These are phyloP conservation scores for Diplocarpon mali DNA, from an alignment of 2,329 filamentous ascomycete species.

Conservation along the genomic window DNA sequence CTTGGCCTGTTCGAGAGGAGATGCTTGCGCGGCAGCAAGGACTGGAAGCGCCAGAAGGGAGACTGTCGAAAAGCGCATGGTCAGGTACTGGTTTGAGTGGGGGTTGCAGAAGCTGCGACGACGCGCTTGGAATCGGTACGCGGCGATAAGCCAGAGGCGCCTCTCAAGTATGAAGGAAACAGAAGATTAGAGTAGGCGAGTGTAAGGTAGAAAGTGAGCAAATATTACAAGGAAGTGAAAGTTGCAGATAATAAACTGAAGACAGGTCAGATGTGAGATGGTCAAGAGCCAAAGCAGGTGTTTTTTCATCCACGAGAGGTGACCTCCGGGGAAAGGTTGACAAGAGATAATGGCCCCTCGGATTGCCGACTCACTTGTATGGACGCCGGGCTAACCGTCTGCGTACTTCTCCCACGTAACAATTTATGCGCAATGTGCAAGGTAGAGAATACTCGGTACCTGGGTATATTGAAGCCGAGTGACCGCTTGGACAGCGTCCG, in stretches of 20 bases:
- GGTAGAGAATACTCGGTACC: too few species aligned
- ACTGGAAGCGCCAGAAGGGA: constrained; percentile 44
- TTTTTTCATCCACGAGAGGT: too few species aligned
- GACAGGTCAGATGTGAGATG: constrained; percentile 10
- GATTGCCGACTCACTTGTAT: too few species aligned
- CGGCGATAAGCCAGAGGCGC: constrained; percentile 13
- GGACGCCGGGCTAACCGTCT: too few species aligned
- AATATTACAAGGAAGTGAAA: constrained; percentile 17
- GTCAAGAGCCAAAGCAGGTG: neutral
- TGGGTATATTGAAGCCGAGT: too few species aligned
- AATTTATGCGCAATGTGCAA: too few species aligned
- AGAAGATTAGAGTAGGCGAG: neutral
- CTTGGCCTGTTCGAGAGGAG: constrained; percentile 44
- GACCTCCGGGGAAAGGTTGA: too few species aligned
- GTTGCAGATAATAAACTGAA: constrained; percentile 6
- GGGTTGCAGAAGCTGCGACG: constrained; percentile 1
- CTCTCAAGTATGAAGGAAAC: constrained; percentile 14
- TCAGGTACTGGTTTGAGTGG: constrained; percentile 4
- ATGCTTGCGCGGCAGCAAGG: constrained; percentile 42
- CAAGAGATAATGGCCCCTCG: too few species aligned
- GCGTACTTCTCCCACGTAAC: too few species aligned
- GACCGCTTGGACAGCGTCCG: too few species aligned
- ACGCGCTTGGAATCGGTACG: constrained; percentile 5
- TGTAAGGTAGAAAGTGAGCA: neutral
- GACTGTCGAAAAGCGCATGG: constrained; percentile 47